phyloP scores from a whole-genome alignment of 345 rosid species.

The Arabidopsis thaliana region TAIR10.1 NC_003076.8:913001-913500 shows the following conservation, averaged over 20 bases:
- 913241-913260: conserved; percentile 60
- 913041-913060: too few species aligned
- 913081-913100: neutral
- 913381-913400: conserved; percentile 69
- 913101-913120: neutral
- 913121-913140: neutral
- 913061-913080: too few species aligned
- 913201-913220: conserved; percentile 28
- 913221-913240: conserved; percentile 81
- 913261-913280: conserved; percentile 14
- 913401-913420: conserved; percentile 46
- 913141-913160: conserved; percentile 49
- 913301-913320: conserved; percentile 49
- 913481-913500: neutral
- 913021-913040: neutral
- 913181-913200: conserved; percentile 44
- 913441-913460: neutral
- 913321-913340: conserved; percentile 41
- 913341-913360: conserved; percentile 48
- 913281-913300: conserved; percentile 71
- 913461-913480: too few species aligned
- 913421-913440: conserved; percentile 42
- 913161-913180: conserved; percentile 61
- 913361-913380: conserved; percentile 56
- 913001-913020: neutral